Evolutionary conservation across 257 asterid species (phyloP).

Genomic region (Pogostemon cablin): DNA sequence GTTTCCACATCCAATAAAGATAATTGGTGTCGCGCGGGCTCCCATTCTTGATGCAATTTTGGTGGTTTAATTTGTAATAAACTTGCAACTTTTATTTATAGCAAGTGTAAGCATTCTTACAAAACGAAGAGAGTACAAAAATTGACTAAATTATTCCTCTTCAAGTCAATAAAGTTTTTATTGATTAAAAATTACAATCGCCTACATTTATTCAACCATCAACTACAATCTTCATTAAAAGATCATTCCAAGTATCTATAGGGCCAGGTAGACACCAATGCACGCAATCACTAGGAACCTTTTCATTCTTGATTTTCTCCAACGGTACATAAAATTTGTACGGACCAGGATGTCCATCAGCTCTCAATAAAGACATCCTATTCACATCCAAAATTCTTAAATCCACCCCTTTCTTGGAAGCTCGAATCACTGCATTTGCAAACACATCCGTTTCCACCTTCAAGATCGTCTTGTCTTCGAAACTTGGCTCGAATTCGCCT

Average conservation of each 20-base stretch:
- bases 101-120: too few relatives aligned
- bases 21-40: constrained; percentile 59
- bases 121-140: too few relatives aligned
- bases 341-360: constrained; percentile 83
- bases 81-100: constrained; percentile 45
- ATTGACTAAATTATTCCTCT: neutral
- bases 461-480: constrained; percentile 44
- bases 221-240: constrained; percentile 59
- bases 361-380: constrained; percentile 60
- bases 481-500: constrained; percentile 54
- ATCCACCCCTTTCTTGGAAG: constrained; percentile 53
- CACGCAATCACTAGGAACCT: constrained; percentile 62
- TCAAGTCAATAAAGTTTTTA: neutral
- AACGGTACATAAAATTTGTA: constrained; percentile 63
- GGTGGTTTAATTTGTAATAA: constrained; percentile 65
- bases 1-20: constrained; percentile 89
- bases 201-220: constrained; percentile 24
- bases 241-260: constrained; percentile 79
- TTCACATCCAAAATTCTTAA: constrained; percentile 66
- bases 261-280: constrained; percentile 97
- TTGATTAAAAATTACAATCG: neutral
- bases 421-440: constrained; percentile 44
- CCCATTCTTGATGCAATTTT: constrained; percentile 79
- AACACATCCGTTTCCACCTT: constrained; percentile 58
- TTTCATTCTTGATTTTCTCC: constrained; percentile 44